phyloP scores from a whole-genome alignment of 129 eudicot species.

The Saposhnikovia divaricata region DNA sequence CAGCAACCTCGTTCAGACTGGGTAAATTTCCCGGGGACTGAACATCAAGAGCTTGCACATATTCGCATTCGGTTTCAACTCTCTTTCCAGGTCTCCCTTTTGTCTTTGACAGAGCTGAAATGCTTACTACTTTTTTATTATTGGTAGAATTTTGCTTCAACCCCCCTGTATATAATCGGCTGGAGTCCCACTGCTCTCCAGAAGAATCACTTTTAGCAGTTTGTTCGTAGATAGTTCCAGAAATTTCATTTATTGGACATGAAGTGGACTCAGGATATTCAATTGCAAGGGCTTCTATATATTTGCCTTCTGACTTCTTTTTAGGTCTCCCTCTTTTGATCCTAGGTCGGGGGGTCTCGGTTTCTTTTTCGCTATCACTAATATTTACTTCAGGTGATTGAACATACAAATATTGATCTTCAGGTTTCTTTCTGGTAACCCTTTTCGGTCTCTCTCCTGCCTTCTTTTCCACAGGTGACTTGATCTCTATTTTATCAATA shows the following conservation, averaged over 20 bases:
- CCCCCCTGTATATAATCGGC: conserved; percentile 3
- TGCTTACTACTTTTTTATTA: no score
- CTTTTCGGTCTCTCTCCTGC: background rate
- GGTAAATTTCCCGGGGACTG: conserved; percentile 4
- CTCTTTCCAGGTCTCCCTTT: background rate
- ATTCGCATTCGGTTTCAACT: conserved; percentile 5
- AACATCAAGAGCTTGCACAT: conserved; percentile 18
- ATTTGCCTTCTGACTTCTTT: conserved; percentile 16
- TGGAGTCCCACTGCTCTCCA: background rate
- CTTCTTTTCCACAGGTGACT: background rate
- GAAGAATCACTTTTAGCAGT: conserved; percentile 9
- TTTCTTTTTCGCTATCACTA: background rate
- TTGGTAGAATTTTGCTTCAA: no score
- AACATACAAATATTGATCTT: background rate
- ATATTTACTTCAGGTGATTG: background rate
- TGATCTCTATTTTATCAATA: background rate
- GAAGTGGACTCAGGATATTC: conserved; percentile 9
- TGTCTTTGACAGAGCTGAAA: background rate
- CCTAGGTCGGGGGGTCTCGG: conserved; percentile 5
- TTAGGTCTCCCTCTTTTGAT: conserved; percentile 28
- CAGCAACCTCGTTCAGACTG: conserved; percentile 5
- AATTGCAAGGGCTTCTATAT: conserved; percentile 17
- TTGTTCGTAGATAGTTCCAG: conserved; percentile 1
- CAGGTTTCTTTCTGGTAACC: background rate
- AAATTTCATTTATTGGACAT: conserved; percentile 13